Percentiles rank a stretch among this genome's conserved stretches.
Evolutionary conservation across 2,329 filamentous ascomycete genomes (phyloP).

Genomic region (Aspergillus fischeri): DNA sequence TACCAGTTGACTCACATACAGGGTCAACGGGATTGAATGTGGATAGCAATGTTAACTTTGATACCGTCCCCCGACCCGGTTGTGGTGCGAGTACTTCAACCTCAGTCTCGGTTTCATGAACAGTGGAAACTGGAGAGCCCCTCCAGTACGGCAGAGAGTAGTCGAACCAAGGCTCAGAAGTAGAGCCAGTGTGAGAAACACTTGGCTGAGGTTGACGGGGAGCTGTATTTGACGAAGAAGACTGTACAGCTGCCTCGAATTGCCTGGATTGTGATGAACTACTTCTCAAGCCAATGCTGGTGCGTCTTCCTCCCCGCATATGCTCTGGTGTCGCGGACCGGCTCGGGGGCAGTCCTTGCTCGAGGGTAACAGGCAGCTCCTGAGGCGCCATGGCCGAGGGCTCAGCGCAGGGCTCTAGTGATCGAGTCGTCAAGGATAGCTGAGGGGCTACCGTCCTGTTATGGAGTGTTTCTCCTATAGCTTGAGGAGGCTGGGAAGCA

Average conservation of each 20-base stretch:
- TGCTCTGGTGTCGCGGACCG: constrained; percentile 24
- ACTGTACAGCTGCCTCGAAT: not conserved
- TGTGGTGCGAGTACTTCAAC: not conserved
- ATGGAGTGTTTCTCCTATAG: not conserved
- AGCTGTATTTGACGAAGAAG: not conserved
- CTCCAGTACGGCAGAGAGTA: not conserved
- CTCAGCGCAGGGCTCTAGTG: not conserved
- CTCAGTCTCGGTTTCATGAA: not conserved
- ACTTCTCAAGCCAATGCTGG: not conserved
- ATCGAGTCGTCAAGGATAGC: not conserved
- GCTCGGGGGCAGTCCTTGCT: constrained; percentile 24
- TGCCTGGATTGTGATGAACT: not conserved
- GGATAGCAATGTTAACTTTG: not conserved
- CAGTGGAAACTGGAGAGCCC: not conserved
- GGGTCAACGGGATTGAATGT: not conserved
- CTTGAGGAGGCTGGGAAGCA: not conserved
- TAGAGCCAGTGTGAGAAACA: not conserved
- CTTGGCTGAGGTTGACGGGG: not conserved
- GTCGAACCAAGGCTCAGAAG: not conserved
- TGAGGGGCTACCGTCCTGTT: not conserved
- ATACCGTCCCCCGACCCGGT: not conserved
- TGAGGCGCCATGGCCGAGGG: constrained; percentile 4
- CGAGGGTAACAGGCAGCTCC: constrained; percentile 23
- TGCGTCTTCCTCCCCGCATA: constrained; percentile 15
- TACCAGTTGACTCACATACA: not conserved